Evolutionary conservation across 2,329 filamentous ascomycete species (phyloP).

Genomic region (Calonectria hawksworthii): DNA sequence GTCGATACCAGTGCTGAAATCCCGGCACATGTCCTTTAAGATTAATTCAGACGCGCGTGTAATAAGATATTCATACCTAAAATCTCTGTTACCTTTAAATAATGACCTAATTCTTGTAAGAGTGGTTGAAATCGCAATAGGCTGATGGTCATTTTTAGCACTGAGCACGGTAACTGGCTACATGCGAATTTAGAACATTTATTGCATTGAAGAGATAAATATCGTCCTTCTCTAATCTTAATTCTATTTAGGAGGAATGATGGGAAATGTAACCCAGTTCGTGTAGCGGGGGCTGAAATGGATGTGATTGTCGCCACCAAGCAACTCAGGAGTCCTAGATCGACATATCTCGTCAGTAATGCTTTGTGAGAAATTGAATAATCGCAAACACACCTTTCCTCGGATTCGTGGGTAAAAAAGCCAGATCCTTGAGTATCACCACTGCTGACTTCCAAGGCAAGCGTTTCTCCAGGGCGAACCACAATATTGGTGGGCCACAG

Average conservation of each 20-base stretch:
- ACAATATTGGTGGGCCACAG: slow-evolving; percentile 74
- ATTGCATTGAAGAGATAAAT: no score
- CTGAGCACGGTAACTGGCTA: no score
- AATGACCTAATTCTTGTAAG: no score
- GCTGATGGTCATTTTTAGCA: no score
- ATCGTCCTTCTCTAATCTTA: no score
- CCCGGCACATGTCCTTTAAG: no score
- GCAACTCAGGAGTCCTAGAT: neutral
- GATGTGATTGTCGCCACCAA: neutral
- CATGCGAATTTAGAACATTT: no score
- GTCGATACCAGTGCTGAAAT: no score
- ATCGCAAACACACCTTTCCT: neutral
- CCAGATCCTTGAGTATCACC: slow-evolving; percentile 71
- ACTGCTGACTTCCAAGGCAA: slow-evolving; percentile 67
- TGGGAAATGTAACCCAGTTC: neutral
- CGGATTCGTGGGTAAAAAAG: slow-evolving; percentile 54
- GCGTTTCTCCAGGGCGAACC: slow-evolving; percentile 57
- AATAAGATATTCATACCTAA: no score
- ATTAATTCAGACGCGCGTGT: no score
- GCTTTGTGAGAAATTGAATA: neutral
- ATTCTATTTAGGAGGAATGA: neutral
- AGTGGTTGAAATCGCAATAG: no score
- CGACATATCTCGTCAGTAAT: neutral
- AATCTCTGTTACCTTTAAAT: no score
- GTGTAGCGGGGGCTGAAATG: neutral